Evolutionary conservation across 2,329 filamentous ascomycete species (phyloP), one percentile per base, ranked within the genome.

Genomic region (Leptographium galeiforme): DNA sequence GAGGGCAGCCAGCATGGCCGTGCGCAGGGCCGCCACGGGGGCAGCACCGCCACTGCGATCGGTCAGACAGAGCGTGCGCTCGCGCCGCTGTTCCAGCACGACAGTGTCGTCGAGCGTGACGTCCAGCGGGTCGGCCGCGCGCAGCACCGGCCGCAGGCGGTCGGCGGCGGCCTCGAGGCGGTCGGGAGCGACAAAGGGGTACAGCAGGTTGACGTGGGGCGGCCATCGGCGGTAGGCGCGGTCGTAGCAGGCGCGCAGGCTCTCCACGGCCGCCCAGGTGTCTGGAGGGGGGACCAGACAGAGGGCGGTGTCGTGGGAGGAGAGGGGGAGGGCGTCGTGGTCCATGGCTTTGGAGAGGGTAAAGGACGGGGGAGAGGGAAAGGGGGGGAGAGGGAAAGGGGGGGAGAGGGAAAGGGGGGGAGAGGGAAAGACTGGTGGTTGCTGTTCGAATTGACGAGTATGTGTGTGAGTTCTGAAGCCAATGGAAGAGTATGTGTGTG

Each of bases 201-300:
- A 85, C 25, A 84, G 60, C 32, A 86, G 64, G 58, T 85, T 86
- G 60, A 85, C 62, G 59, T 85, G 82, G 13, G 81, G 78, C 4
- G 82, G 81, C 82, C 83, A 86, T 64, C 72, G 77, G 32, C 68
- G 69, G 58, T 75, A 77, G 0, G 75, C 72, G 56, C 78, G 79
- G 63, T 86, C 82, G 64, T 85, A 81, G 13, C 81, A 67, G n/a
- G 68, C 71, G 46, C 82, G 75, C 4, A 87, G 64, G 14, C 67
- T 66, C 58, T 84, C 72, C 51, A 82, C 63, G 4, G 73, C 60
- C 1, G 67, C 57, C 68, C 75, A 77, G 39, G 75, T 62, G 49
- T 68, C 58, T 25, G 60, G 58, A 0, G 80, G 78, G 3, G 79
- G 79, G 8, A 85, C 67, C 18, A 84, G 62, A 58, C 79, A 82